Conservation (phyloP, 2,329 filamentous ascomycete species). For the Conoideocrella luteorostrata region DNA sequence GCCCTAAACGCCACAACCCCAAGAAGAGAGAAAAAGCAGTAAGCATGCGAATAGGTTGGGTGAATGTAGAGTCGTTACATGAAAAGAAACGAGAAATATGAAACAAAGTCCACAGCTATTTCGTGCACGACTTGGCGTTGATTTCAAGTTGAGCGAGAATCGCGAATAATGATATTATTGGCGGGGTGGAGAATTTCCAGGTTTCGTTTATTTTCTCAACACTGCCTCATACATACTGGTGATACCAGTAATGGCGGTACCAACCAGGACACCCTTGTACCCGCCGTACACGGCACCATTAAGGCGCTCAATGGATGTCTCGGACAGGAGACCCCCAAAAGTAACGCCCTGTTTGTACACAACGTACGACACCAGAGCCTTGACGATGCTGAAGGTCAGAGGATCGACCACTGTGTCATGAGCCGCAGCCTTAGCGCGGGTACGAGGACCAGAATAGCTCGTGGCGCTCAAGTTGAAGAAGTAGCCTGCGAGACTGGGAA, state of each 20-base stretch:
- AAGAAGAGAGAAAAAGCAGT: slow-evolving; percentile 3
- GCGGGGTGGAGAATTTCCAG: too few species aligned
- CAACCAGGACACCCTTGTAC: slow-evolving; percentile 62
- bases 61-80: background rate
- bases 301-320: slow-evolving; percentile 55
- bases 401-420: slow-evolving; percentile 68
- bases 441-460: slow-evolving; percentile 33
- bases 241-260: slow-evolving; percentile 60
- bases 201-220: slow-evolving; percentile 51
- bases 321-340: slow-evolving; percentile 55
- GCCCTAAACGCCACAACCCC: slow-evolving; percentile 23
- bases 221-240: slow-evolving; percentile 73
- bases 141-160: too few species aligned
- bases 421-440: slow-evolving; percentile 31
- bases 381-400: slow-evolving; percentile 82
- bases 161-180: too few species aligned
- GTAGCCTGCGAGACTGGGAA: slow-evolving; percentile 71
- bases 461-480: slow-evolving; percentile 79
- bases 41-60: background rate
- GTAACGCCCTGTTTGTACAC: slow-evolving; percentile 66
- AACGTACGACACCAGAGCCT: slow-evolving; percentile 74
- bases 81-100: too few species aligned
- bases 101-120: too few species aligned
- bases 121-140: too few species aligned
- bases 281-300: slow-evolving; percentile 63